phyloP scores from a whole-genome alignment of 2,329 filamentous ascomycete species.

The Fonsecaea nubica region DNA sequence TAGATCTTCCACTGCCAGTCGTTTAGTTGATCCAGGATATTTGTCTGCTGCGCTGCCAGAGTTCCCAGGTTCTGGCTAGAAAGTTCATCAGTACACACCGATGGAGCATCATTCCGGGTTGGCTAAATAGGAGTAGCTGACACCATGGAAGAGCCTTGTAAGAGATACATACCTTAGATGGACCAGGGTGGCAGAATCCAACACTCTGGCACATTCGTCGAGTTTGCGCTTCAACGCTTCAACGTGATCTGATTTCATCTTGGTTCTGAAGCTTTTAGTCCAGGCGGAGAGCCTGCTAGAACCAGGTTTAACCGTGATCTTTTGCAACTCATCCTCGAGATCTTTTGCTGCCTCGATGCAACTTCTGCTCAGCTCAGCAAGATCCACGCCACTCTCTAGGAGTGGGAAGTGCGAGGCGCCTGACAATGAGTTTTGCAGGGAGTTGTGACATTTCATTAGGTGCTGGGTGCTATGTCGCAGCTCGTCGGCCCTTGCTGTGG shows the following conservation, averaged over 20 bases:
- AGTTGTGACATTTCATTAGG: conserved; percentile 2
- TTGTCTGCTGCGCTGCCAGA: conserved; percentile 8
- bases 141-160: not conserved
- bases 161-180: not conserved
- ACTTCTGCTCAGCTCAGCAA: conserved; percentile 3
- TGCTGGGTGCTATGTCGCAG: not conserved
- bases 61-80: conserved; percentile 15
- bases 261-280: not conserved
- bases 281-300: not conserved
- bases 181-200: not conserved
- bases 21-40: not conserved
- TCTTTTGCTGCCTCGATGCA: not conserved
- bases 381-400: not conserved
- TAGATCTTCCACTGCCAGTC: conserved; percentile 1
- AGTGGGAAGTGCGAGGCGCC: not conserved
- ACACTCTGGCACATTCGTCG: not conserved
- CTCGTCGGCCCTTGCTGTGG: not conserved
- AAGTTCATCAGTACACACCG: not conserved
- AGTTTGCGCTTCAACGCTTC: not conserved
- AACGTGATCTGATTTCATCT: not conserved
- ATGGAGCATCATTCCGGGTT: not conserved
- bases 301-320: not conserved
- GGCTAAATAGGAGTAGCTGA: not conserved
- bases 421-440: not conserved
- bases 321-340: not conserved